Conservation (phyloP, 208 protist species). For the Strigomonas galati region DNA sequence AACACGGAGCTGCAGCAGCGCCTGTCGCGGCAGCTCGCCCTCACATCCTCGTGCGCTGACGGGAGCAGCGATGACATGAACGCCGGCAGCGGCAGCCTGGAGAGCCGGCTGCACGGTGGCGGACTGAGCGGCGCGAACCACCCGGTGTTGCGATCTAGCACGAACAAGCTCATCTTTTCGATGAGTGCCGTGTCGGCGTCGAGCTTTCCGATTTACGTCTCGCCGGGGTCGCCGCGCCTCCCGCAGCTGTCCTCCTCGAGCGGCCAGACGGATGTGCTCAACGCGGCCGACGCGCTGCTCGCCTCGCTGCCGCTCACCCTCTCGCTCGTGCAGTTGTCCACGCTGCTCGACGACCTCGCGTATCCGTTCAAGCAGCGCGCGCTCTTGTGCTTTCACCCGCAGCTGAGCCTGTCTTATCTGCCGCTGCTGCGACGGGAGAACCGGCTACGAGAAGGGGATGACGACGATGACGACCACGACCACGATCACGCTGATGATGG, state of each 20-base stretch:
- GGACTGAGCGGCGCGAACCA: neutral
- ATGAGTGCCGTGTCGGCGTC: neutral
- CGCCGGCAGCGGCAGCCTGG: too few species aligned
- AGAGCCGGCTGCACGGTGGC: neutral
- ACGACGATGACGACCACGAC: neutral
- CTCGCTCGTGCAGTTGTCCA: neutral
- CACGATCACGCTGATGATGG: neutral
- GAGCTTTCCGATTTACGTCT: neutral
- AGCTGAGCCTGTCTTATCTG: neutral
- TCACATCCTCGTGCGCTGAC: neutral
- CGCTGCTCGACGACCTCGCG: neutral
- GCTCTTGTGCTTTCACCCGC: neutral
- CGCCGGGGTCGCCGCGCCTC: too few species aligned
- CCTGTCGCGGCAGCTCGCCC: neutral
- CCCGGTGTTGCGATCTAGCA: neutral
- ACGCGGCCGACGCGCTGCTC: neutral
- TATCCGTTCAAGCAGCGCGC: neutral
- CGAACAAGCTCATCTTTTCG: neutral
- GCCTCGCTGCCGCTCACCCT: neutral
- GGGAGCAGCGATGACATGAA: neutral
- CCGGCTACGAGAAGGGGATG: too few species aligned
- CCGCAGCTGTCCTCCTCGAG: neutral
- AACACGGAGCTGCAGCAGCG: neutral
- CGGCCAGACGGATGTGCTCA: neutral
- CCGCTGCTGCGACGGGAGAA: neutral